Conservation (phyloP, 768 basidiomycete genomes). For the Auricularia sp. region DNA sequence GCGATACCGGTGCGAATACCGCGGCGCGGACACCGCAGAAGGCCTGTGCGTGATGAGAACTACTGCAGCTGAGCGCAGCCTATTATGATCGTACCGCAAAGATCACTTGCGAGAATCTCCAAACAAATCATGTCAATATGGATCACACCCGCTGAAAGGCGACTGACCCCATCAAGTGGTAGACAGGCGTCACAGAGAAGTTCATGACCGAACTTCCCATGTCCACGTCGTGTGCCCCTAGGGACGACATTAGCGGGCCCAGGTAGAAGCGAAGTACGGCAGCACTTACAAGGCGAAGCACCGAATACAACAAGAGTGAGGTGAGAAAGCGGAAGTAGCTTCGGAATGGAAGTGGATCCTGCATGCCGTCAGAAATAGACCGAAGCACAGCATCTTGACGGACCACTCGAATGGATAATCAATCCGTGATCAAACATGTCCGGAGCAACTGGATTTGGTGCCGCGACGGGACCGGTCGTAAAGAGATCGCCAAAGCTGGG, state of each 20-base stretch:
- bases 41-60: neutral
- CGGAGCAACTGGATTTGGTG: slow-evolving; percentile 8
- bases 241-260: neutral
- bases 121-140: neutral
- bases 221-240: neutral
- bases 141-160: no score
- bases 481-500: slow-evolving; percentile 16
- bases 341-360: neutral
- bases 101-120: neutral
- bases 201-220: neutral
- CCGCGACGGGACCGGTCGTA: slow-evolving; percentile 3
- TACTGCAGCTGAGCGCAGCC: neutral
- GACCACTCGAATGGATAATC: slow-evolving; percentile 21
- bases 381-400: neutral
- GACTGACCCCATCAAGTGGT: neutral
- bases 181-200: neutral
- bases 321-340: neutral
- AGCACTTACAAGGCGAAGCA: neutral
- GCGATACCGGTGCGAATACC: neutral
- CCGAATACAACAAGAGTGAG: neutral
- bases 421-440: slow-evolving; percentile 12
- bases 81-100: neutral
- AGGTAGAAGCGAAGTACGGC: neutral
- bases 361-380: neutral
- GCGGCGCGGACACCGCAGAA: neutral